Evolutionary conservation across 176 grass and related monocot genomes (phyloP), one percentile per base, ranked within the genome.

Genomic region (Tuctoria greenei): DNA sequence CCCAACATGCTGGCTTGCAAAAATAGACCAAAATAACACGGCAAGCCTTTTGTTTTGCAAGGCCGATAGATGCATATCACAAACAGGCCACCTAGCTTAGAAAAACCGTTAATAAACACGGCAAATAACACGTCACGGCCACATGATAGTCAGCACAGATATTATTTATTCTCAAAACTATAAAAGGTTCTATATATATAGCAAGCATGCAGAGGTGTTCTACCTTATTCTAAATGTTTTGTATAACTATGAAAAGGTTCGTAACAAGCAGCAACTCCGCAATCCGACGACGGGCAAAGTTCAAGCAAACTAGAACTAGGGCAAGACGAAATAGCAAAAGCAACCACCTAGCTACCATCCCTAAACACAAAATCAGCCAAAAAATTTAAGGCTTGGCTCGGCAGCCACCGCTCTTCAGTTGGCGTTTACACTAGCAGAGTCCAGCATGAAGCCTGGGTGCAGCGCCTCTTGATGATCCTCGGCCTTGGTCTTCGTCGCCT

Each of bases 391-490:
- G 31, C 15, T 49, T 72, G 31, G 31, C 31, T 31, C 31, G 31
- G 31, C 31, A 31, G 31, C 69, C 8, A 55, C 9, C n/a, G n/a
- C 7, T 4, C 51, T 54, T 93, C 35, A 88, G 7, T 79, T 90
- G 66, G 89, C 83, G 5, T 74, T 63, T 40, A 84, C 86, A 41
- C 85, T 74, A 45, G 71, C 67, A 17, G 90, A 66, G 21, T 69
- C 69, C 1, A 76, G 17, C 12, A 87, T 58, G 75, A 86, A 90
- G 20, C 54, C 76, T 2, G 85, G 83, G 50, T 80, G 70, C 8
- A 88, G 14, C 5, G 47, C 36, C 71, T 85, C 87, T 76, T 90
- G 91, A 31, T 31, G 31, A 31, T 66, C 82, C 14, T 84, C 87
- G 1, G 83, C 14, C 37, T 79, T 31, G 31, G 31, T 90, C 66